Evolutionary conservation across 805 yeast genomes (phyloP).

Genomic region (Pichia manshurica): DNA sequence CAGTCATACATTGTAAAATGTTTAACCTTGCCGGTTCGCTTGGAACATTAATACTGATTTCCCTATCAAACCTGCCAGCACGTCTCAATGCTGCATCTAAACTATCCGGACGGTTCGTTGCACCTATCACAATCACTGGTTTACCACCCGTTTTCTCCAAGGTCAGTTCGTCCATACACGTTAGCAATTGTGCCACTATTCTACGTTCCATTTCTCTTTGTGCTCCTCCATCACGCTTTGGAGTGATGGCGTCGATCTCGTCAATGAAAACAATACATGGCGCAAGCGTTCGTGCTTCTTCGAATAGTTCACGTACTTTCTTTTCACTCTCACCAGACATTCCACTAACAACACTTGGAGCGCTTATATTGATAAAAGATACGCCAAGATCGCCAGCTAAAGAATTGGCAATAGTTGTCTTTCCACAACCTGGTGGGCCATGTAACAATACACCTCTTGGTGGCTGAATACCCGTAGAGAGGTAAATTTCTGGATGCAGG

Average conservation of each 20-base stretch:
- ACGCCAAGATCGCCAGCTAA: constrained; percentile 92
- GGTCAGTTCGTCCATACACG: constrained; percentile 90
- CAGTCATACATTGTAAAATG: constrained; percentile 71
- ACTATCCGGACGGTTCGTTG: constrained; percentile 95
- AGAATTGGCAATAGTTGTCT: constrained; percentile 93
- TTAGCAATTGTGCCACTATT: constrained; percentile 90
- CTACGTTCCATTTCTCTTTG: constrained; percentile 97
- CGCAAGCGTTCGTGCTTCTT: constrained; percentile 83
- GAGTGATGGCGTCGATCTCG: constrained; percentile 97
- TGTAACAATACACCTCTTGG: constrained; percentile 90
- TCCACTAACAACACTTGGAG: constrained; percentile 95
- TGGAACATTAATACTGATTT: constrained; percentile 92
- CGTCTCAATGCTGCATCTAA: constrained; percentile 91
- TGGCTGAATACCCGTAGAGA: constrained; percentile 86
- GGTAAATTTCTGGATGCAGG: constrained; percentile 86
- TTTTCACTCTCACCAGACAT: constrained; percentile 99
- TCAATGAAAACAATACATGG: constrained; percentile 93
- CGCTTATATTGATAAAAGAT: constrained; percentile 85
- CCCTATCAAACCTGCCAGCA: constrained; percentile 95
- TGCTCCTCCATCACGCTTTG: constrained; percentile 97
- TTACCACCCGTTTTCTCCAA: constrained; percentile 85
- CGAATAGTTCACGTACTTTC: constrained; percentile 85
- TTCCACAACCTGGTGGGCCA: constrained; percentile 99
- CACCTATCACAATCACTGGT: constrained; percentile 92
- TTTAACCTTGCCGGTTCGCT: constrained; percentile 74